Base-by-base conservation (phyloP, 352 stramenopile genomes). In the Phytopythium kandeliae region DNA sequence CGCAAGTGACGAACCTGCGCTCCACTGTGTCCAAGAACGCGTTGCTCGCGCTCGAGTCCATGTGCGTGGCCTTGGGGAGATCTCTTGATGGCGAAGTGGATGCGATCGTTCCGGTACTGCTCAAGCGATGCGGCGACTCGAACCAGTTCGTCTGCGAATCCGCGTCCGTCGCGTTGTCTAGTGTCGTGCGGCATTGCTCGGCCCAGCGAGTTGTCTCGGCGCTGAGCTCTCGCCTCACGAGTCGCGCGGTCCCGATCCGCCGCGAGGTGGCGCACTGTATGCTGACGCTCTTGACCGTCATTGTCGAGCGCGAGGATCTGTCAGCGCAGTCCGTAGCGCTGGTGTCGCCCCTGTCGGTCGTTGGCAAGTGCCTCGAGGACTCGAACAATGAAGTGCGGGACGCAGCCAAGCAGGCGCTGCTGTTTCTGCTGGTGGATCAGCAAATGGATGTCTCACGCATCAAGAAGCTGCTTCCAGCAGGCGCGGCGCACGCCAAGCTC, bases 301-400 rank as follows among this genome's bases (percentile, higher is more conserved):
- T 55, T 30, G 48, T 34, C 15, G 45, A 51, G 22, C 33, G 46
- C 17, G 31, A 52, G 21, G 22, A 21, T 17, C 21, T 24, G 17
- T 42, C 21, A 13, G 21, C 43, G 47, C 47, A 42, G 47, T n/a
- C 19, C 15, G 22, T 6, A 22, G 33, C 47, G 5, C 24, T 44
- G 17, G 10, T 54, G 1, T 40, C 51, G 3, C 69, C 87, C 24
- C 13, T 89, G 7, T 51, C 58, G 17, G 43, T 83, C 7, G 65
- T 89, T 4, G 76, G 76, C 34, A 82, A 75, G 19, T 83, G 70
- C 22, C 74, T 92, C 9, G 71, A 85, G 36, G 82, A 90, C 51
- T 88, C 78, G 10, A 73, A 82, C 54, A 90, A 89, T 45, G 74
- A 90, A 54, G 82, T 92, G 17, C 74, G 82, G 3, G 73, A 88